These are phyloP conservation scores for Stemphylium vesicarium DNA, from an alignment of 2,329 filamentous ascomycete genomes.

Conservation along the genomic window DNA sequence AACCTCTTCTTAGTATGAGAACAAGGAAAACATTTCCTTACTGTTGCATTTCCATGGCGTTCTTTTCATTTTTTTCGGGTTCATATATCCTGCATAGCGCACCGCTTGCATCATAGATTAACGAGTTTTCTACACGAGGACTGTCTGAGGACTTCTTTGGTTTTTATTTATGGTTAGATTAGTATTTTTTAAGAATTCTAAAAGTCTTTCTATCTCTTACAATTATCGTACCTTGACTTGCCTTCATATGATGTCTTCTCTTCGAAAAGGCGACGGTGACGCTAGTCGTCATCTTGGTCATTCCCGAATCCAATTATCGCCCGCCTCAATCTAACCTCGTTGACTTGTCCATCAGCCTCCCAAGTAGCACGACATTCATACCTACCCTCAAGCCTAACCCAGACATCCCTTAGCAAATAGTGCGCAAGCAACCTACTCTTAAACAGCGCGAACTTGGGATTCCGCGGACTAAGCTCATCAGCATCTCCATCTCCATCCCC, in stretches of 20 bases:
- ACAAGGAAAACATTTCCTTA: neutral
- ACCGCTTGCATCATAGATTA: conserved; percentile 10
- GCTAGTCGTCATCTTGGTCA: neutral
- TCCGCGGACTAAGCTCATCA: neutral
- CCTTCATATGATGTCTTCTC: neutral
- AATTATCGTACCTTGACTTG: neutral
- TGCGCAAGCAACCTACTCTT: conserved; percentile 19
- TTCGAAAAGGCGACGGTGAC: neutral
- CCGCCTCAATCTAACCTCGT: conserved; percentile 9
- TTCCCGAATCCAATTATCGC: conserved; percentile 9
- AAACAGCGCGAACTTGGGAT: conserved; percentile 20
- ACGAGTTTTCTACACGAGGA: conserved; percentile 1
- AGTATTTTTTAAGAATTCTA: conserved; percentile 2
- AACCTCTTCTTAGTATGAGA: neutral
- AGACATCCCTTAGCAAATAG: conserved; percentile 17
- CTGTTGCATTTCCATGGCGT: conserved; percentile 16
- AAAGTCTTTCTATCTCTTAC: conserved; percentile 47
- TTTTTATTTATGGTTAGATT: conserved; percentile 1
- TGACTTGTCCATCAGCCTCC: conserved; percentile 15
- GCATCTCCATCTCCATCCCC: neutral
- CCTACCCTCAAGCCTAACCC: conserved; percentile 10
- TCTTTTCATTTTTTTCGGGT: neutral
- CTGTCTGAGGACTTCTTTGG: conserved; percentile 3
- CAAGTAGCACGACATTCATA: conserved; percentile 19
- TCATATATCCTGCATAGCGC: conserved; percentile 16